Conservation (phyloP, 495 filamentous ascomycete genomes). For the Choiromyces venosus region DNA sequence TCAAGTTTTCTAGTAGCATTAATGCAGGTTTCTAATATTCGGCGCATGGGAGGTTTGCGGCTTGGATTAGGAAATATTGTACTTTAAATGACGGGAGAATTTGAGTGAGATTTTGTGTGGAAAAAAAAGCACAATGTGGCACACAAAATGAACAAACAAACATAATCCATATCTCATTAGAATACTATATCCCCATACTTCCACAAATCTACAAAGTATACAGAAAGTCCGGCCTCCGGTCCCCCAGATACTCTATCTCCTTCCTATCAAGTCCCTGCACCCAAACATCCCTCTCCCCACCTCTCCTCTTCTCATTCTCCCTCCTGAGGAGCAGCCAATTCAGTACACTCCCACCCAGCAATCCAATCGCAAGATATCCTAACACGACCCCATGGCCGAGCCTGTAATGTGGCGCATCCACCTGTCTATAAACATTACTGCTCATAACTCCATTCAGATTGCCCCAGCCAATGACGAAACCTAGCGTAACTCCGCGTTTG, state of each 20-base stretch:
- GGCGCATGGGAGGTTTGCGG: no score
- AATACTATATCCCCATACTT: neutral
- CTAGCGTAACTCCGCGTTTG: conserved; percentile 80
- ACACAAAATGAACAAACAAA: neutral
- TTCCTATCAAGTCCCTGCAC: conserved; percentile 55
- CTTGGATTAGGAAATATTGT: no score
- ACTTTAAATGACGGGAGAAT: neutral
- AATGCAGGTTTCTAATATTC: no score
- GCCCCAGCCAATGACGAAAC: conserved; percentile 84
- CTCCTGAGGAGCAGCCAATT: conserved; percentile 60
- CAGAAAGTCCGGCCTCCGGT: conserved; percentile 70
- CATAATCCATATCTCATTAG: neutral
- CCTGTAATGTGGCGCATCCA: conserved; percentile 53
- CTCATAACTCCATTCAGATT: conserved; percentile 61
- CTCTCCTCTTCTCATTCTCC: conserved; percentile 58
- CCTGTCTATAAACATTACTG: conserved; percentile 48
- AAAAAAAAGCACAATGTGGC: neutral
- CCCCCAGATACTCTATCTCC: conserved; percentile 62
- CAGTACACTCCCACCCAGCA: conserved; percentile 57
- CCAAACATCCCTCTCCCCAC: conserved; percentile 65
- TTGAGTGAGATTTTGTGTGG: neutral
- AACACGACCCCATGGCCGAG: conserved; percentile 58
- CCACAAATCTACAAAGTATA: conserved; percentile 56
- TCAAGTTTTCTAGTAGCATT: no score
- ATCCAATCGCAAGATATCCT: conserved; percentile 56